phyloP scores from a whole-genome alignment of 306 rosid genomes.

The Crataegus laevigata region DNA sequence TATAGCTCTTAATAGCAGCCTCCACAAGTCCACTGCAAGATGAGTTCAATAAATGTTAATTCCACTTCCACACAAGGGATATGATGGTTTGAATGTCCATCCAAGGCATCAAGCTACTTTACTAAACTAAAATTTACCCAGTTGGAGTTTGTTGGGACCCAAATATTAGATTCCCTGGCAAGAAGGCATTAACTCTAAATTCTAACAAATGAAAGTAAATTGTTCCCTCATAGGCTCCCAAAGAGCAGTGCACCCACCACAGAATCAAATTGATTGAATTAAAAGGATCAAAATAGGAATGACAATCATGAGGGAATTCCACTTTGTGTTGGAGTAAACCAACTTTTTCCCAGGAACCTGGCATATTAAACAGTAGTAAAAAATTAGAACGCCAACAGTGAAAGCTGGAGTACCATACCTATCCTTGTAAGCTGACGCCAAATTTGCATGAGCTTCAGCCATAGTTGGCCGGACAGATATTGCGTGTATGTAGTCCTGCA shows the following conservation, averaged over 20 bases:
- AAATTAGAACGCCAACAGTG: not conserved
- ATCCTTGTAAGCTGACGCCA: constrained; percentile 98
- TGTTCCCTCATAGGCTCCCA: not conserved
- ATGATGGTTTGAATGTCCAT: not conserved
- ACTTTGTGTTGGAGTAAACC: too few relatives aligned
- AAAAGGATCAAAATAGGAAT: not conserved
- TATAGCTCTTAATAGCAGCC: constrained; percentile 83
- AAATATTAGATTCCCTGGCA: not conserved
- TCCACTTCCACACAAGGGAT: not conserved
- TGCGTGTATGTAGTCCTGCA: constrained; percentile 80
- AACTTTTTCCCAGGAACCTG: not conserved
- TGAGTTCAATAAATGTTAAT: not conserved
- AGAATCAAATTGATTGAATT: not conserved
- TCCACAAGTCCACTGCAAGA: constrained; percentile 85
- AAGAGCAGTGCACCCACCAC: not conserved
- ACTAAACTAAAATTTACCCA: not conserved
- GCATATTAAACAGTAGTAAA: not conserved
- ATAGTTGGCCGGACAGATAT: constrained; percentile 72
- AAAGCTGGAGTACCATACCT: constrained; percentile 37
- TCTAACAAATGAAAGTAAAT: not conserved
- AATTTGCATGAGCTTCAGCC: constrained; percentile 99
- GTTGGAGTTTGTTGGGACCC: not conserved
- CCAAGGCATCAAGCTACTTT: not conserved
- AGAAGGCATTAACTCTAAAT: not conserved
- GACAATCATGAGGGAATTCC: not conserved